Evolutionary conservation across 192 early-diverging fungal genomes (phyloP), one percentile per base, ranked within the genome.

Genomic region (Rhizoclosmatium sp.): DNA sequence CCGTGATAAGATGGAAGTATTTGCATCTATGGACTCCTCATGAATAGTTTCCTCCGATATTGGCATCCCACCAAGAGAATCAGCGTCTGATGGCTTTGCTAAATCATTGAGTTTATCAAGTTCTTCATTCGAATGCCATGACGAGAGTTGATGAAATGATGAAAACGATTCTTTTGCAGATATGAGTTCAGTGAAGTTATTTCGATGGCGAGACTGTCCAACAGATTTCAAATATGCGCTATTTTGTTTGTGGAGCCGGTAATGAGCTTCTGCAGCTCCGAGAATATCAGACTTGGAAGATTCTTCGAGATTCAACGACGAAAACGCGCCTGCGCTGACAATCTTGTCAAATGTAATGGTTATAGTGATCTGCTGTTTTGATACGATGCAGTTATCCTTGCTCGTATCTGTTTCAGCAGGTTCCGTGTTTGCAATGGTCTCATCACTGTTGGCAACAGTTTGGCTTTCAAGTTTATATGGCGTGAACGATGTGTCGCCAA

Each of bases 81-180:
- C 31, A 31, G 31, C 31, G 31, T 31, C 31, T 31, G 31, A 31
- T 31, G 31, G 31, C n/a, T 31, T 31, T 31, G 31, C 31, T 31
- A 31, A 31, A 31, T 31, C 31, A 31, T 31, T 31, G 31, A 31
- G 31, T 31, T 31, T 31, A 31, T 31, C 31, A 31, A 31, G 31
- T 31, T 31, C 31, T 31, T 31, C 31, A 31, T 31, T 31, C 31
- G 31, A 31, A 31, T 31, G 0, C 31, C 31, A 31, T 31, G 31
- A 31, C 31, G 16, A 14, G 67, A 12, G 67, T 69, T 47, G 46
- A 31, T n/a, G n/a, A 69, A 19, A 40, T 46, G 14, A 10, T 14
- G 46, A 41, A 31, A 69, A 69, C 2, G 67, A 47, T 69, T 69
- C 67, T 12, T 46, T 69, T 47, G 67, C 45, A 19, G 12, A 40